Evolutionary conservation across 345 rosid genomes (phyloP).

Genomic region (Murraya paniculata): DNA sequence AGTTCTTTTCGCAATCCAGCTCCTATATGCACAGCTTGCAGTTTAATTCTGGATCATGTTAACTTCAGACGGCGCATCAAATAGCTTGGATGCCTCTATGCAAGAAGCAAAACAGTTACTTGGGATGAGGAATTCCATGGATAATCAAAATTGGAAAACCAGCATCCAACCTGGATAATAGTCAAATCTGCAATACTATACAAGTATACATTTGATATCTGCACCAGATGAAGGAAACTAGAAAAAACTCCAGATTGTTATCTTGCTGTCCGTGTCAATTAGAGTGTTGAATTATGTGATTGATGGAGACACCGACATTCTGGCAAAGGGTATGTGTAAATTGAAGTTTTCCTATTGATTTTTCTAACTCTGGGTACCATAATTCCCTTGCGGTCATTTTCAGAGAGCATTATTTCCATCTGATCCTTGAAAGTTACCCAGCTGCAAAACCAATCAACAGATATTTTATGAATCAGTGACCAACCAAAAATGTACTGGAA

Average conservation of each 20-base stretch:
- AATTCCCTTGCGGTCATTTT: constrained; percentile 83
- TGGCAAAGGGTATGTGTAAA: constrained; percentile 82
- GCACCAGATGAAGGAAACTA: constrained; percentile 2
- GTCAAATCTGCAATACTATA: constrained; percentile 7
- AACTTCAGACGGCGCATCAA: background rate
- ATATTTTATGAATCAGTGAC: background rate
- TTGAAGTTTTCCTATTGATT: constrained; percentile 81
- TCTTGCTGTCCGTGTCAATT: constrained; percentile 25
- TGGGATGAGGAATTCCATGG: constrained; percentile 10
- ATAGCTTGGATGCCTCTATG: constrained; percentile 1
- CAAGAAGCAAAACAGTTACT: constrained; percentile 1
- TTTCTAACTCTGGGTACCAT: constrained; percentile 77
- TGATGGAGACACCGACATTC: constrained; percentile 77
- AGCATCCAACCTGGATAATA: background rate
- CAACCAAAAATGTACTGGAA: background rate
- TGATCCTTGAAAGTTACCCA: constrained; percentile 70
- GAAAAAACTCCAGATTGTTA: background rate
- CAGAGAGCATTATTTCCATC: constrained; percentile 67
- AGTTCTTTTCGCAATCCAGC: background rate
- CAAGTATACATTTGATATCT: background rate
- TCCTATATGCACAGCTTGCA: background rate
- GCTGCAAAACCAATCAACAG: constrained; percentile 41
- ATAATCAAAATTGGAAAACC: constrained; percentile 26
- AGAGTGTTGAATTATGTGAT: constrained; percentile 42
- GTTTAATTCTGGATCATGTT: background rate